These are phyloP conservation scores for Fusarium illudens DNA, from an alignment of 2,329 filamentous ascomycete genomes.

Conservation along the genomic window DNA sequence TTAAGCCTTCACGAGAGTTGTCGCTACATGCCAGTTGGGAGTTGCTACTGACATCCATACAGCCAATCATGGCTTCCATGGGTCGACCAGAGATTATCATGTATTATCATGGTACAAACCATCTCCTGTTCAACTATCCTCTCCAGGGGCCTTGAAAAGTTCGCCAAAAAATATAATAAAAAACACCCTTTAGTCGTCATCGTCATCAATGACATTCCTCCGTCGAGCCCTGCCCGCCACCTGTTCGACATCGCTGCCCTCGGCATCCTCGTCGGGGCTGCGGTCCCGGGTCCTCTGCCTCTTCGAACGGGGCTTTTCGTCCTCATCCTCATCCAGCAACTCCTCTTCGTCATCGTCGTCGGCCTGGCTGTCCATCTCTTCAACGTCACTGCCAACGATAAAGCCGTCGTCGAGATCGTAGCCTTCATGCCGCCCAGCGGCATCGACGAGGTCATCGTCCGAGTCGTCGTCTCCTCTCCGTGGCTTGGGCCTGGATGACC, in stretches of 20 bases:
- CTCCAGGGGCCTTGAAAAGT: not conserved
- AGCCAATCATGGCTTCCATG: not conserved
- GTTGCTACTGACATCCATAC: not conserved
- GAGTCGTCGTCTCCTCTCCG: conserved; percentile 75
- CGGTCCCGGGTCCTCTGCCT: conserved; percentile 60
- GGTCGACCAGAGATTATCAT: conserved; percentile 6
- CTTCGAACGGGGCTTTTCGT: conserved; percentile 58
- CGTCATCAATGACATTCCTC: conserved; percentile 66
- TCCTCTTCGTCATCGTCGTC: conserved; percentile 71
- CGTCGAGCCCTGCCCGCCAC: conserved; percentile 59
- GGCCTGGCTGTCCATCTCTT: conserved; percentile 67
- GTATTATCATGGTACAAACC: conserved; percentile 21
- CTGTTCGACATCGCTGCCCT: conserved; percentile 63
- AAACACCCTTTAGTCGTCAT: conserved; percentile 58
- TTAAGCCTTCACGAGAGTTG: not conserved
- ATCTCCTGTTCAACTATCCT: conserved; percentile 6
- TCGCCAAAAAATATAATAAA: not conserved
- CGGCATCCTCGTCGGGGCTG: conserved; percentile 58
- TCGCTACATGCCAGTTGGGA: not conserved
- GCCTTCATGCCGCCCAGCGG: conserved; percentile 71
- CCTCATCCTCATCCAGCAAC: conserved; percentile 60
- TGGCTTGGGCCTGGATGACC: conserved; percentile 60
- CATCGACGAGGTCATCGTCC: conserved; percentile 74
- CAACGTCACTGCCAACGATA: conserved; percentile 78
- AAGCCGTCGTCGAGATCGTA: conserved; percentile 85